Percentiles rank a stretch among this genome's conserved stretches.
Evolutionary conservation across 345 rosid genomes (phyloP).

Genomic region (Diplotaxis tenuifolia): DNA sequence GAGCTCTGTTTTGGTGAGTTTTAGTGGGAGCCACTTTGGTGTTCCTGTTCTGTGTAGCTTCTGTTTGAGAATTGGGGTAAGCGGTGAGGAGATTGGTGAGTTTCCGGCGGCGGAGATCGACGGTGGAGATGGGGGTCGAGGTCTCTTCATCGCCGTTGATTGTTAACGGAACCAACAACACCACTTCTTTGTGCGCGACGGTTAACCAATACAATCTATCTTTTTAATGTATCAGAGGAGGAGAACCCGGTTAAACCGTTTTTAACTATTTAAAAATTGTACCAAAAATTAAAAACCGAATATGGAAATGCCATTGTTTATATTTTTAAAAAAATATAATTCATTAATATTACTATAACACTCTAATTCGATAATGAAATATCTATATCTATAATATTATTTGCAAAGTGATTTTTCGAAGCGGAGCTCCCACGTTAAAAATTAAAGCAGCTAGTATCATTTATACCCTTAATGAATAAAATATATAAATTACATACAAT

Average conservation of each 20-base stretch:
- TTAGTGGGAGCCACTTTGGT: conserved; percentile 57
- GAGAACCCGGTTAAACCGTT: background rate
- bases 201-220: background rate
- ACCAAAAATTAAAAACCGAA: too few relatives aligned
- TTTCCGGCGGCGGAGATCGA: conserved; percentile 30
- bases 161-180: conserved; percentile 24
- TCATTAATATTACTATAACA: too few relatives aligned
- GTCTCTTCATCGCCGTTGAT: conserved; percentile 52
- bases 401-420: too few relatives aligned
- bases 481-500: too few relatives aligned
- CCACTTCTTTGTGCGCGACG: background rate
- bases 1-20: conserved; percentile 62
- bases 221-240: background rate
- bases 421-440: too few relatives aligned
- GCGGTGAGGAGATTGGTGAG: conserved; percentile 33
- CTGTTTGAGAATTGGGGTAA: conserved; percentile 37
- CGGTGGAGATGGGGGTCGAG: conserved; percentile 40
- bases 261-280: background rate
- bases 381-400: too few relatives aligned
- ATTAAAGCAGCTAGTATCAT: too few relatives aligned
- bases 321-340: too few relatives aligned
- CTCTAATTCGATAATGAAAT: too few relatives aligned
- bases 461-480: too few relatives aligned
- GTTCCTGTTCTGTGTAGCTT: conserved; percentile 30
- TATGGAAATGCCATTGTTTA: too few relatives aligned